Base-by-base conservation (phyloP, 2,329 filamentous ascomycete species). In the Aspergillus jensenii region DNA sequence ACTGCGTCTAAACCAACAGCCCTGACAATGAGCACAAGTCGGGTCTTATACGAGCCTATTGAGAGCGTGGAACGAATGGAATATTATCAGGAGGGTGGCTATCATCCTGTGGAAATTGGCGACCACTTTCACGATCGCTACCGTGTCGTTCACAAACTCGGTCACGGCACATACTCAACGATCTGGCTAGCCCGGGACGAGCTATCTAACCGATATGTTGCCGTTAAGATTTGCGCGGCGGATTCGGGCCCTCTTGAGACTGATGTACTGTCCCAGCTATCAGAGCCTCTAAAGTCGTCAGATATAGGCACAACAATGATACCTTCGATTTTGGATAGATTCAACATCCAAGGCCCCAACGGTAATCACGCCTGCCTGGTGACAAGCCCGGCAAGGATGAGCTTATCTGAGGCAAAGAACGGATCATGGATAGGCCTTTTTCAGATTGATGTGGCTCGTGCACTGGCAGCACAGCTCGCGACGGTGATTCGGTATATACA, bases 121-220 rank as follows among this genome's bases (percentile, higher is more conserved):
- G 68, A 73, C 60, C 48, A 50, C 4, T 64, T 71, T 50, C 61
- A 67, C 27, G 15, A 54, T 60, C 67, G 73, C 5, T 78, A 78
- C 59, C 69, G 70, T 14, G 61, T 78, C 14, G 62, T 77, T 7
- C 71, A 76, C 3, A 78, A 79, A 60, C 69, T 78, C 5, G 75
- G 76, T 1, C 72, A 73, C 62, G 75, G 75, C 19, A 61, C 67
- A 1, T 74, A 68, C 52, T 78, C 73, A 9, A 78, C 65, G 2
- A 62, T 48, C 12, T 69, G 67, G 70, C 62, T 73, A 37, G 65
- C 67, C 37, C 59, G 53, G 47, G 67, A 72, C 60, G 58, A 65
- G 48, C 27, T 33, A 59, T 39, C n/a, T 5, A 58, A 59, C 17
- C 59, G 41, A 60, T 68, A 69, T 50, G 66, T 71, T 33, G 68